phyloP scores from a whole-genome alignment of 2,329 filamentous ascomycete genomes.

The Diaporthe sp. region DNA sequence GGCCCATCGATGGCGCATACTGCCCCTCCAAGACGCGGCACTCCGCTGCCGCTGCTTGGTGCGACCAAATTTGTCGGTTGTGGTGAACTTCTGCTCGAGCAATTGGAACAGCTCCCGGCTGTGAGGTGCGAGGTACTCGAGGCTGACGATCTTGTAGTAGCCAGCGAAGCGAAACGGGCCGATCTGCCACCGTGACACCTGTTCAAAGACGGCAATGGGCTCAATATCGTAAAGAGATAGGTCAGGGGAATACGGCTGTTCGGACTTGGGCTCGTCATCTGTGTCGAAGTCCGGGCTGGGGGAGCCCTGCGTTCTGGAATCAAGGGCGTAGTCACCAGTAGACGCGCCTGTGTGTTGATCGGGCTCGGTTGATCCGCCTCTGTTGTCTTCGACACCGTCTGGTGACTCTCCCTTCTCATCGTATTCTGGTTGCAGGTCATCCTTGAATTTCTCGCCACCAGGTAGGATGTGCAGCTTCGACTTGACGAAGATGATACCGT shows the following conservation, averaged over 20 bases:
- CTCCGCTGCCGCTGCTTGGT: not conserved
- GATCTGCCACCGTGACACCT: fast-evolving
- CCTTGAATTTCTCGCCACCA: slow-evolving; percentile 9
- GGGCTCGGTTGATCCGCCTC: not conserved
- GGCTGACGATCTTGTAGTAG: slow-evolving; percentile 13
- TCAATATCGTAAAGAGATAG: not conserved
- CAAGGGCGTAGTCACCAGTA: not conserved
- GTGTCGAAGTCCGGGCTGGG: not conserved
- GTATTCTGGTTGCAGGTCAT: not conserved
- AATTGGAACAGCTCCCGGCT: not conserved
- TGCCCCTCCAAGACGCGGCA: not conserved
- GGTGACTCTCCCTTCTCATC: too few species aligned
- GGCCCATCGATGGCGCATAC: not conserved
- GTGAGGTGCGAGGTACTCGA: not conserved
- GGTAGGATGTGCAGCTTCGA: not conserved
- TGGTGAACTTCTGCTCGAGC: slow-evolving; percentile 11
- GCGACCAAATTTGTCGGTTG: not conserved
- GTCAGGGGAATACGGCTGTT: not conserved
- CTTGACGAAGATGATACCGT: slow-evolving; percentile 1
- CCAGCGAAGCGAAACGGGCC: not conserved
- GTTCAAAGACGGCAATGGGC: slow-evolving; percentile 5
- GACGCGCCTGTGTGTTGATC: not conserved
- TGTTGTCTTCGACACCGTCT: not conserved
- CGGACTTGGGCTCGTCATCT: not conserved
- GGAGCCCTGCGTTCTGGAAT: not conserved